phyloP scores from a whole-genome alignment of 768 basidiomycete genomes.

The Tubosaeta sp. region DNA sequence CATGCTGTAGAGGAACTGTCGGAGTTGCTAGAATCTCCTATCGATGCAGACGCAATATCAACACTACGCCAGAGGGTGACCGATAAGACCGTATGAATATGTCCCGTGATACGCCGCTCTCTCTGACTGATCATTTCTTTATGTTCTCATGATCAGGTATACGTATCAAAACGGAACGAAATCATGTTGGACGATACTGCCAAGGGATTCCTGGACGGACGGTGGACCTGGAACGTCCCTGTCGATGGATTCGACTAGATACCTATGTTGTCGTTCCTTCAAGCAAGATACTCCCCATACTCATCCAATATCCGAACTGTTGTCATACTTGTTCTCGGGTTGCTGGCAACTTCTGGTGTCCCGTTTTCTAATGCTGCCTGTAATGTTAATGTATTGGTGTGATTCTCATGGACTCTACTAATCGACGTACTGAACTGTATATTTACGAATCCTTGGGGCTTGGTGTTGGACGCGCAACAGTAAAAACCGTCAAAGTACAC shows the following conservation, averaged over 20 bases:
- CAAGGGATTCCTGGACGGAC: conserved; percentile 77
- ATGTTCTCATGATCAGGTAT: conserved; percentile 46
- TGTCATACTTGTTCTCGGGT: conserved; percentile 1
- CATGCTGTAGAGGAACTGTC: conserved; percentile 93
- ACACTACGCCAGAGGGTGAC: conserved; percentile 87
- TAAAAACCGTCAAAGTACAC: no score
- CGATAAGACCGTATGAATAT: conserved; percentile 76
- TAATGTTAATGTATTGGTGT: conserved; percentile 13
- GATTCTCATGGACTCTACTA: no score
- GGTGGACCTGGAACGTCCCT: conserved; percentile 76
- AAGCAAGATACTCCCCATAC: neutral
- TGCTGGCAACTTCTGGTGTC: conserved; percentile 3
- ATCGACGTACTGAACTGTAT: no score
- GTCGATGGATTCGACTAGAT: conserved; percentile 67
- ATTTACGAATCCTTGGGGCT: no score
- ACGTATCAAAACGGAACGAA: conserved; percentile 95
- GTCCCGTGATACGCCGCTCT: neutral
- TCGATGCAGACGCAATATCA: conserved; percentile 81
- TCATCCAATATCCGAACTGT: neutral
- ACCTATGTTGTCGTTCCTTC: neutral
- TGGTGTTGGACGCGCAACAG: no score
- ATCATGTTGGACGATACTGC: conserved; percentile 95
- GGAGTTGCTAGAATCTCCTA: conserved; percentile 86
- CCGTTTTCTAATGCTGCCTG: conserved; percentile 3
- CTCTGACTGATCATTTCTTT: neutral